Base-by-base conservation (phyloP, 2,329 filamentous ascomycete genomes). In the Apiospora sp. region DNA sequence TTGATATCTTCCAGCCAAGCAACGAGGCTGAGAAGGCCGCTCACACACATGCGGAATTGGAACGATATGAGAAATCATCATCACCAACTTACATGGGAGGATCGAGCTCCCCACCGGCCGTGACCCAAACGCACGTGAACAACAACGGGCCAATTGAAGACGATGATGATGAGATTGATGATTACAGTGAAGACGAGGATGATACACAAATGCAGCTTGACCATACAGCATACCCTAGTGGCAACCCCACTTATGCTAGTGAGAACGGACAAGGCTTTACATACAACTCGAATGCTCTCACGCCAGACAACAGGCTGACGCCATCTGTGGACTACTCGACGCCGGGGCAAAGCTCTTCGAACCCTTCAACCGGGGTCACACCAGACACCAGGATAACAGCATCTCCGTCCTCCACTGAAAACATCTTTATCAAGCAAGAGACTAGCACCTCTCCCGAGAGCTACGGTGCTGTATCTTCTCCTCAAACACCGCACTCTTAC, bases 1-100 rank as follows among this genome's bases (percentile, higher is more conserved):
- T 80, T 78, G 78, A 77, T 48, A 77, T 81, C 73, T 77, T 81
- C 73, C 76, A 78, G 44, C 80, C 80, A 22, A 78, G 80, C 71
- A 81, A 78, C 71, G 74, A 79, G 69, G 73, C 73, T 34, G 80
- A 81, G 74, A 79, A 80, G 71, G 80, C 78, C 6, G 80, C 79
- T 27, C 80, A 79, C 71, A 81, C 77, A 22, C 75, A 78, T 61
- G 80, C 80, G 49, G 80, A 81, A 72, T 44, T 74, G 7, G 68
- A 64, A 22, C 73, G 73, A 4, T 79, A 81, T 51, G 79, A 80
- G 68, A 77, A 81, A 70, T 80, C 80, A 12, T 74, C 75, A 30
- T 81, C 80, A 13, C 79, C 80, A 37, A 68, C 67, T 19, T 44
- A 44, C 67, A 44, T 68, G 44, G 67, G 58, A 64, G 58, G 34